Base-by-base conservation (phyloP, 176 grass and related monocot genomes). In the Aegilops umbellulata region DNA sequence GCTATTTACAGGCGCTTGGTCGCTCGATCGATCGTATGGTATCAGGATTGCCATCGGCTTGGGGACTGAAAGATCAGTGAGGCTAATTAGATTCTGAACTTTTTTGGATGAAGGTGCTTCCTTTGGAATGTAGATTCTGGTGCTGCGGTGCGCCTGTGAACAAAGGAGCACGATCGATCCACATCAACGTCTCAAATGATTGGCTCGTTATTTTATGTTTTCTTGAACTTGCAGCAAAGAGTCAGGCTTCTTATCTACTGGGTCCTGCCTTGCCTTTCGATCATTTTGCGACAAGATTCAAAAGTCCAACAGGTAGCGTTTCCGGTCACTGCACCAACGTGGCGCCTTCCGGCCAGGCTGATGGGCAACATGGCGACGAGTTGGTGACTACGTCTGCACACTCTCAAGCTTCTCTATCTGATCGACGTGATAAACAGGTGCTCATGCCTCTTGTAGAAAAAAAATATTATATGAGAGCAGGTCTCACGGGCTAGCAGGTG, bases 1-100 rank as follows among this genome's bases (percentile, higher is more conserved):
- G 24, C 29, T 91, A 91, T 81, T 91, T 91, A 91, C 88, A 91
- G 89, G 64, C 63, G 5, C 27, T 17, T 46, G 60, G 53, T 39
- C 27, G 70, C 24, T 10, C 38, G 38, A 10, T 76, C 60, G 19
- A 10, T 76, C 60, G 19, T 29, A 63, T 24, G 35, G 61, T 9
- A 24, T 55, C 34, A 32, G n/a, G 4, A 51, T 64, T 81, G 29
- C 61, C 49, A 34, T 35, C 47, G 66, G 58, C 44, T 26, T 41
- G 24, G 34, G 71, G 41, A 60, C 24, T 72, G 65, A 66, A 68
- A 87, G 75, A 22, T 35, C 51, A 31, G 30, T 44, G 41, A 42
- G 61, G 70, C 24, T 41, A 7, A 69, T 24, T 35, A 17, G 31
- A 75, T 86, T 71, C 71, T 76, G 14, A 69, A 42, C 20, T 30